Conservation (phyloP, 1,284 basidiomycete species). For the Moniliophthora roreri region DNA sequence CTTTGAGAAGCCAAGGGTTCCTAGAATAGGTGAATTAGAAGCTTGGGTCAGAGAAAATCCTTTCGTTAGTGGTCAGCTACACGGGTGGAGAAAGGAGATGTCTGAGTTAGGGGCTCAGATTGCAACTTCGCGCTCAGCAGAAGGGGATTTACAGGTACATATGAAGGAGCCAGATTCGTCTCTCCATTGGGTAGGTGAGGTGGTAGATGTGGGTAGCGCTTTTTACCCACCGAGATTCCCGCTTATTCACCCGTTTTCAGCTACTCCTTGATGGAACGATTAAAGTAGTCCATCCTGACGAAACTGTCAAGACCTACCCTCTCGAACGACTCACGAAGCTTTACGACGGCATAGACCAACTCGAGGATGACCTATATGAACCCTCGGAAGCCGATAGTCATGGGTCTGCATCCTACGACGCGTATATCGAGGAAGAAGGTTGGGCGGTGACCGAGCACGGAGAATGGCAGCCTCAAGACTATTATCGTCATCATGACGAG, state of each 20-base stretch:
- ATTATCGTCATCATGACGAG: neutral
- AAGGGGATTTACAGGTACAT: slow-evolving; percentile 37
- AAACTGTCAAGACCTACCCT: slow-evolving; percentile 46
- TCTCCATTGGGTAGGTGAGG: slow-evolving; percentile 76
- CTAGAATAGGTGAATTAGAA: slow-evolving; percentile 79
- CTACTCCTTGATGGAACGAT: slow-evolving; percentile 70
- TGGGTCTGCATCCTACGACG: slow-evolving; percentile 32
- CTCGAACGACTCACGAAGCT: slow-evolving; percentile 68
- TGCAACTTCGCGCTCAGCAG: slow-evolving; percentile 48
- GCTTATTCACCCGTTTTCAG: slow-evolving; percentile 34
- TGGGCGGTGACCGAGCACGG: slow-evolving; percentile 58
- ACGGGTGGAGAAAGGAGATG: slow-evolving; percentile 72
- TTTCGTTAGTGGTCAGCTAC: slow-evolving; percentile 47
- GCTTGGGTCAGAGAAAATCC: slow-evolving; percentile 70
- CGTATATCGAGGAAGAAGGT: slow-evolving; percentile 43
- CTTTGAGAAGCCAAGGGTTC: slow-evolving; percentile 61
- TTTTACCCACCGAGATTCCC: slow-evolving; percentile 3
- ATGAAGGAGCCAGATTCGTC: slow-evolving; percentile 48
- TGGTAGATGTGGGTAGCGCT: slow-evolving; percentile 57
- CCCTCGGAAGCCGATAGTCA: slow-evolving; percentile 44
- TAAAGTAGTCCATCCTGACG: slow-evolving; percentile 64
- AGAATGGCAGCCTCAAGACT: slow-evolving; percentile 31
- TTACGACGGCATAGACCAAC: slow-evolving; percentile 73
- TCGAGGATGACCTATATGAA: slow-evolving; percentile 70
- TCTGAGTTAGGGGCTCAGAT: slow-evolving; percentile 58